These are phyloP conservation scores for Fragosphaeria purpurea DNA, from an alignment of 2,329 filamentous ascomycete genomes.

Conservation along the genomic window DNA sequence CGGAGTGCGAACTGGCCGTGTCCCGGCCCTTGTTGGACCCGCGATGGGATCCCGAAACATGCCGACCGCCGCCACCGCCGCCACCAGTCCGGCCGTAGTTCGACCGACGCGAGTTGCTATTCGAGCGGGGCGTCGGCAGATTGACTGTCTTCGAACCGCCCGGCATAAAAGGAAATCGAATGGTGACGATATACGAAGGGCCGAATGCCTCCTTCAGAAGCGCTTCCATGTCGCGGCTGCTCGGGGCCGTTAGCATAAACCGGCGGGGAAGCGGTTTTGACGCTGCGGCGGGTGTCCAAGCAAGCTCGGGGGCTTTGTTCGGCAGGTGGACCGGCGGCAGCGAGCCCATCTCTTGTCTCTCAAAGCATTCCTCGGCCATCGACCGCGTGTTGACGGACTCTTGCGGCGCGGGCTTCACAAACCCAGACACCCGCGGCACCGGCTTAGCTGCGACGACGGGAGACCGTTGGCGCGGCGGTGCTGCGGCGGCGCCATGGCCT, in stretches of 20 bases:
- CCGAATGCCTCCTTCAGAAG: slow-evolving; percentile 32
- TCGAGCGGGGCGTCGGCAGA: slow-evolving; percentile 16
- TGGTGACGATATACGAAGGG: slow-evolving; percentile 26
- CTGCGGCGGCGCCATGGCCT: background rate
- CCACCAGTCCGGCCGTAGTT: slow-evolving; percentile 2
- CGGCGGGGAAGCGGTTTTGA: slow-evolving; percentile 46
- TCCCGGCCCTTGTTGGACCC: slow-evolving; percentile 8
- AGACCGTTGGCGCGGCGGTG: background rate
- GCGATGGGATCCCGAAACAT: background rate
- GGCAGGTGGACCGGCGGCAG: slow-evolving; percentile 63
- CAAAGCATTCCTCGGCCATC: slow-evolving; percentile 71
- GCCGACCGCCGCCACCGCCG: slow-evolving; percentile 8
- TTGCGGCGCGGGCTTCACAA: slow-evolving; percentile 30
- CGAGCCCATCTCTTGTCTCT: slow-evolving; percentile 71
- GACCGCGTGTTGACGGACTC: slow-evolving; percentile 49
- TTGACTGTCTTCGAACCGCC: slow-evolving; percentile 26
- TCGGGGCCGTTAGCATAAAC: slow-evolving; percentile 36
- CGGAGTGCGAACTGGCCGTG: slow-evolving; percentile 6
- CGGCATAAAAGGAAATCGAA: slow-evolving; percentile 37
- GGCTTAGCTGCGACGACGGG: background rate
- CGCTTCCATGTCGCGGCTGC: slow-evolving; percentile 20
- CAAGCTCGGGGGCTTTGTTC: slow-evolving; percentile 47
- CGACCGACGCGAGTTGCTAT: slow-evolving; percentile 12
- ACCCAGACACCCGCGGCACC: slow-evolving; percentile 12
- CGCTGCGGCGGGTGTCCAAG: slow-evolving; percentile 50